phyloP scores from a whole-genome alignment of 169 alveolate genomes.

The Cryptosporidium tyzzeri region DNA sequence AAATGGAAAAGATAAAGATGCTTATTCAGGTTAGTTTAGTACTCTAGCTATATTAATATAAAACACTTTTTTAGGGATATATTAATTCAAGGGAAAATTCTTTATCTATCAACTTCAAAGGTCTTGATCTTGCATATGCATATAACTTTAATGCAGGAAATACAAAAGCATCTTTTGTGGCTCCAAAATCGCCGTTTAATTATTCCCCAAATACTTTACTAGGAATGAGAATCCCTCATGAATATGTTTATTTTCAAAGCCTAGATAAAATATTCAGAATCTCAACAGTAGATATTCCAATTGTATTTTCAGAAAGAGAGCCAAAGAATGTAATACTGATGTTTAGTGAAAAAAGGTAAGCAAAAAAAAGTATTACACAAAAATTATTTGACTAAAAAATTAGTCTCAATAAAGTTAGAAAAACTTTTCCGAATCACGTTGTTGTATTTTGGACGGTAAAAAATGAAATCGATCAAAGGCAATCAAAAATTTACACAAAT shows the following conservation, averaged over 20 bases:
- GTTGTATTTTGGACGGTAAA: neutral
- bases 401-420: neutral
- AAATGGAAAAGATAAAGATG: neutral
- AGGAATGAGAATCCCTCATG: slow-evolving; percentile 22
- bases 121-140: slow-evolving; percentile 15
- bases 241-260: slow-evolving; percentile 1
- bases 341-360: neutral
- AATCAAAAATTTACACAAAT: neutral
- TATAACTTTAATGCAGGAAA: neutral
- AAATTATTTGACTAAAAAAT: neutral
- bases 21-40: slow-evolving; percentile 7
- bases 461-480: neutral
- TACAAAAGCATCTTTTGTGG: slow-evolving; percentile 6
- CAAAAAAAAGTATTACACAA: neutral
- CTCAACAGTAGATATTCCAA: slow-evolving; percentile 8
- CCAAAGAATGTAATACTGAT: neutral
- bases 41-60: neutral
- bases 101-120: slow-evolving; percentile 9
- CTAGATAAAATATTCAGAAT: neutral
- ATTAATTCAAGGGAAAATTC: neutral
- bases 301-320: neutral
- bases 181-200: slow-evolving; percentile 12
- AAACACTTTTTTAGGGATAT: neutral
- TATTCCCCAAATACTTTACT: neutral
- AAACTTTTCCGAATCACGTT: neutral